These are phyloP conservation scores for Phytophthora aleatoria DNA, from an alignment of 352 stramenopile species.

Conservation along the genomic window DNA sequence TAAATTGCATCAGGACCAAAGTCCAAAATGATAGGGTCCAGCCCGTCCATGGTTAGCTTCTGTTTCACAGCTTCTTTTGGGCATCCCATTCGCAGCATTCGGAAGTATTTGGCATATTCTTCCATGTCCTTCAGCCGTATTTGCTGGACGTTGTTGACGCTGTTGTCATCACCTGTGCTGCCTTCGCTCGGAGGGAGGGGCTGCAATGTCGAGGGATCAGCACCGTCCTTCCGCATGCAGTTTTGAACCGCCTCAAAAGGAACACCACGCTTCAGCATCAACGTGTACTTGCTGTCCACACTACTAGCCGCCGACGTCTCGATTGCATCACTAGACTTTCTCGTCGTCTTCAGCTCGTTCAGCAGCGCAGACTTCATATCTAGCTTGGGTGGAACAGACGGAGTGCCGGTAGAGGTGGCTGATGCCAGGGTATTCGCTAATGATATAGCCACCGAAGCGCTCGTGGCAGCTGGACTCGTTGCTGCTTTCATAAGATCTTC, in stretches of 20 bases:
- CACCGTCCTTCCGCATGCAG: constrained; percentile 71
- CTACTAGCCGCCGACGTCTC: constrained; percentile 4
- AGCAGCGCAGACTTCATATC: constrained; percentile 24
- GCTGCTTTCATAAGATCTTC: constrained; percentile 74
- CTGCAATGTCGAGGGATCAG: constrained; percentile 48
- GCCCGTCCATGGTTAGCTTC: constrained; percentile 92
- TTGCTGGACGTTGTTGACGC: constrained; percentile 6
- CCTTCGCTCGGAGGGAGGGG: constrained; percentile 11
- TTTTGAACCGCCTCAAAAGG: constrained; percentile 76
- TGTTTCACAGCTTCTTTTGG: constrained; percentile 90
- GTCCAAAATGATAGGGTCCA: constrained; percentile 70
- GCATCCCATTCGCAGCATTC: constrained; percentile 93
- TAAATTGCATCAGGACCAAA: constrained; percentile 64
- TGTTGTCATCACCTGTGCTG: background rate
- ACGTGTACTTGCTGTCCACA: constrained; percentile 52
- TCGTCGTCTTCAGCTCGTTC: constrained; percentile 20
- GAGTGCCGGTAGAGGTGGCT: background rate
- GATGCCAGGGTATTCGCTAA: constrained; percentile 20
- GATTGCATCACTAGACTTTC: constrained; percentile 9
- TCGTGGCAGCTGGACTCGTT: constrained; percentile 50
- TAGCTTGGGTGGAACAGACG: constrained; percentile 9
- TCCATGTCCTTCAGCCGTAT: constrained; percentile 64
- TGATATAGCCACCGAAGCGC: constrained; percentile 17
- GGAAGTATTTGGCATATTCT: constrained; percentile 90
- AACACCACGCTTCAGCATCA: constrained; percentile 73